These are phyloP conservation scores for Paramecium caudatum DNA, from an alignment of 73 alveolate genomes.

Conservation along the genomic window DNA sequence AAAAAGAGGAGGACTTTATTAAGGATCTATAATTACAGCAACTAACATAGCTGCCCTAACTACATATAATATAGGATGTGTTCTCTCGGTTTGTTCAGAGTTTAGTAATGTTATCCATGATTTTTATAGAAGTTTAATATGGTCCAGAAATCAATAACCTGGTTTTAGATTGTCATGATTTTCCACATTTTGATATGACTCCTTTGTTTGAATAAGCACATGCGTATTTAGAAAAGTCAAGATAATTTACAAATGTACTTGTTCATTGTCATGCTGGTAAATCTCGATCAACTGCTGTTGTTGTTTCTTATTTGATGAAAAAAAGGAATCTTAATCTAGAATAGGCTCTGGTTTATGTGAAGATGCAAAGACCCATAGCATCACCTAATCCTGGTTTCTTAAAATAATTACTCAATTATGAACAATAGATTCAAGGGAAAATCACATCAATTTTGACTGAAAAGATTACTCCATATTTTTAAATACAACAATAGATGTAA, in stretches of 20 bases:
- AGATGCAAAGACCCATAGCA: slow-evolving; percentile 3
- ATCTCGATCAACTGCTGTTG: slow-evolving; percentile 14
- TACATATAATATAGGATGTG: background rate
- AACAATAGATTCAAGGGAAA: background rate
- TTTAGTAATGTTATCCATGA: background rate
- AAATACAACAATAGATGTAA: background rate
- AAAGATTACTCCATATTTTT: background rate
- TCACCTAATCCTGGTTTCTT: slow-evolving; percentile 52
- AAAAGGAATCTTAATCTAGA: slow-evolving; percentile 43
- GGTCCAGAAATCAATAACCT: slow-evolving; percentile 18
- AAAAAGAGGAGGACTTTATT: slow-evolving; percentile 19
- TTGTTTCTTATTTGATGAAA: slow-evolving; percentile 30
- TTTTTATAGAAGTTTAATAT: background rate
- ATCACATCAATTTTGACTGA: background rate
- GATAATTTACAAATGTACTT: slow-evolving; percentile 25
- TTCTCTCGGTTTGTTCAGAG: slow-evolving; percentile 30
- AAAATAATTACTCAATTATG: background rate
- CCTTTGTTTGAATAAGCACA: slow-evolving; percentile 10
- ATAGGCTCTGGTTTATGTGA: slow-evolving; percentile 35
- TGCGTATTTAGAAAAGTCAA: background rate
- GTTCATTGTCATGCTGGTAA: slow-evolving; percentile 61
- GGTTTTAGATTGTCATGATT: slow-evolving; percentile 22
- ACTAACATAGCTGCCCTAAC: background rate
- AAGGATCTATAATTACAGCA: slow-evolving; percentile 25
- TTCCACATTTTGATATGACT: slow-evolving; percentile 21